Conservation (phyloP, 2,329 filamentous ascomycete genomes). For the Hypocreales sp. region DNA sequence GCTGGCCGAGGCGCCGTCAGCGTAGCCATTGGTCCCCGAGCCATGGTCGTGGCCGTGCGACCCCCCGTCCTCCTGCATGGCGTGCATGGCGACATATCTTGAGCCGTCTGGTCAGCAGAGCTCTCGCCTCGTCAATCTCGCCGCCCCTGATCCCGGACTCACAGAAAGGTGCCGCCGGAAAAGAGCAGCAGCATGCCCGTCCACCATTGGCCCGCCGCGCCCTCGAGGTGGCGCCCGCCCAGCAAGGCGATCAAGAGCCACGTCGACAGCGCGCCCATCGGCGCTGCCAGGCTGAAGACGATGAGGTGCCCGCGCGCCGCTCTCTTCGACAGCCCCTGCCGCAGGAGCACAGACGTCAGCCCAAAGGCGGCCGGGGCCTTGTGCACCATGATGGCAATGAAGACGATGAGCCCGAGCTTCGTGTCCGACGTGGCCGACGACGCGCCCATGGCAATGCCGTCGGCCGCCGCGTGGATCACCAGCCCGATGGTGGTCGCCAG, state of each 20-base stretch:
- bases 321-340: constrained; percentile 80
- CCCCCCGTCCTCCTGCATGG: constrained; percentile 67
- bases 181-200: constrained; percentile 92
- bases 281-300: constrained; percentile 83
- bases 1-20: constrained; percentile 25
- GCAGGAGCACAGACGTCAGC: constrained; percentile 75
- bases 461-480: constrained; percentile 90
- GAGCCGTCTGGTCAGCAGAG: background rate
- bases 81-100: constrained; percentile 92
- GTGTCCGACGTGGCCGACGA: constrained; percentile 62
- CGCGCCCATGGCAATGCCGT: constrained; percentile 90
- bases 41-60: constrained; percentile 35
- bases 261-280: constrained; percentile 68
- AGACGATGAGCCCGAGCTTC: constrained; percentile 78
- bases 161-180: constrained; percentile 91
- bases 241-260: constrained; percentile 66
- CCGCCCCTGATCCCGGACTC: constrained; percentile 29
- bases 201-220: constrained; percentile 61
- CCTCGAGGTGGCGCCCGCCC: constrained; percentile 42
- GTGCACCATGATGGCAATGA: constrained; percentile 92
- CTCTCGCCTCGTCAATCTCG: too few relatives aligned
- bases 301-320: constrained; percentile 72
- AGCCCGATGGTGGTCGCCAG: constrained; percentile 81
- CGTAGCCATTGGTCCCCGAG: constrained; percentile 34
- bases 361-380: constrained; percentile 95